Evolutionary conservation across 208 protist species (phyloP).

Genomic region (Crithidia acanthocephali): DNA sequence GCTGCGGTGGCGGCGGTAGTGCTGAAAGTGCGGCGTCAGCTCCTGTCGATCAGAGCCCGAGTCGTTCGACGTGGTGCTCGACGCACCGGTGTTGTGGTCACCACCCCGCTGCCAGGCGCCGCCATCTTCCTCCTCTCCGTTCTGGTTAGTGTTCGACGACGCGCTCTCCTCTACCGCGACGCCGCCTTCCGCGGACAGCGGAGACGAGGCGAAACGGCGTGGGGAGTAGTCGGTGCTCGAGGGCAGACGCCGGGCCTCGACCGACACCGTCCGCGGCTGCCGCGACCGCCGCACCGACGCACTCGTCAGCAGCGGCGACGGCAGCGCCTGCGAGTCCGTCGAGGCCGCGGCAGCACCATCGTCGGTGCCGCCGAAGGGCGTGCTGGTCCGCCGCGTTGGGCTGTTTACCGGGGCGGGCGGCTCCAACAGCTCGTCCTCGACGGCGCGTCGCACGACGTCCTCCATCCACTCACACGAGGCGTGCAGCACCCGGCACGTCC

Average conservation of each 20-base stretch:
- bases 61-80: conserved; percentile 8
- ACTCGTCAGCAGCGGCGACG: neutral
- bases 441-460: conserved; percentile 23
- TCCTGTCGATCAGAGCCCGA: conserved; percentile 1
- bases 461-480: conserved; percentile 39
- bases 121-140: neutral
- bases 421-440: conserved; percentile 24
- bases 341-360: neutral
- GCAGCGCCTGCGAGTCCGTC: neutral
- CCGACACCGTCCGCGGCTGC: neutral
- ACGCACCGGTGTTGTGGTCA: neutral
- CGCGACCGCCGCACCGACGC: neutral
- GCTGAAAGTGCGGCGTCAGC: neutral
- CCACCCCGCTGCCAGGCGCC: neutral
- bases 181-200: neutral
- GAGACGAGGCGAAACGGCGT: neutral
- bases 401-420: neutral
- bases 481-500: conserved; percentile 20
- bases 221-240: conserved; percentile 6
- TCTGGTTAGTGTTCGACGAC: too few species aligned
- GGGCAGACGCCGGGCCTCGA: neutral
- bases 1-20: conserved; percentile 1
- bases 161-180: neutral
- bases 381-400: neutral
- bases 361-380: neutral